These are phyloP conservation scores for Cryptosporidium felis DNA, from an alignment of 169 alveolate genomes.

Conservation along the genomic window DNA sequence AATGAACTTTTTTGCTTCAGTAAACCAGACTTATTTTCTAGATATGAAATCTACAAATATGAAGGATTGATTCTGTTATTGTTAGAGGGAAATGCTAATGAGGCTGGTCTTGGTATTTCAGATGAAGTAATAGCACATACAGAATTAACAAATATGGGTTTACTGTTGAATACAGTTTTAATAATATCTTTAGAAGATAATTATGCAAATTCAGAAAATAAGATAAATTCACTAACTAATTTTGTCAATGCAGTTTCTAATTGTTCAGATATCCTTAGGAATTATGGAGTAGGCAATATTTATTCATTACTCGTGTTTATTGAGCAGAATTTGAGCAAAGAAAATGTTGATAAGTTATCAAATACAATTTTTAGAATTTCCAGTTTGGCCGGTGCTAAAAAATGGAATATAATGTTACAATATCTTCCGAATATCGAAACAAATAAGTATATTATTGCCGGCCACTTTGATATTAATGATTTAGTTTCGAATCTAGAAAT, in stretches of 20 bases:
- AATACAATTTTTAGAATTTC: background rate
- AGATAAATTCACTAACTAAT: background rate
- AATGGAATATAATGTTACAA: constrained; percentile 3
- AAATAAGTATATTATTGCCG: background rate
- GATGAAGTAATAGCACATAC: background rate
- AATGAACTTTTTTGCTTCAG: constrained; percentile 1
- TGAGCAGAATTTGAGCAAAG: background rate
- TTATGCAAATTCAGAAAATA: background rate
- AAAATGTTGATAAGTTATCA: background rate
- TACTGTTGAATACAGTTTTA: constrained; percentile 1
- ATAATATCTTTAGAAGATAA: background rate
- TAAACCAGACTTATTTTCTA: background rate
- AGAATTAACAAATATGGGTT: background rate
- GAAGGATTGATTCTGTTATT: constrained; percentile 10
- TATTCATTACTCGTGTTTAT: background rate
- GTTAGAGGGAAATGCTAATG: background rate
- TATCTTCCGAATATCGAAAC: background rate
- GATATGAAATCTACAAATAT: constrained; percentile 11
- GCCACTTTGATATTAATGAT: background rate
- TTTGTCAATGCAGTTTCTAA: background rate
- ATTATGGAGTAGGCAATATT: constrained; percentile 31
- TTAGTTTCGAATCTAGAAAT: background rate
- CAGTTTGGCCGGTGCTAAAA: background rate
- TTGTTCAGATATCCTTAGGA: background rate
- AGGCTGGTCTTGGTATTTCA: background rate